These are phyloP conservation scores for Olyra latifolia DNA, from an alignment of 176 grass and related monocot genomes.

Conservation along the genomic window DNA sequence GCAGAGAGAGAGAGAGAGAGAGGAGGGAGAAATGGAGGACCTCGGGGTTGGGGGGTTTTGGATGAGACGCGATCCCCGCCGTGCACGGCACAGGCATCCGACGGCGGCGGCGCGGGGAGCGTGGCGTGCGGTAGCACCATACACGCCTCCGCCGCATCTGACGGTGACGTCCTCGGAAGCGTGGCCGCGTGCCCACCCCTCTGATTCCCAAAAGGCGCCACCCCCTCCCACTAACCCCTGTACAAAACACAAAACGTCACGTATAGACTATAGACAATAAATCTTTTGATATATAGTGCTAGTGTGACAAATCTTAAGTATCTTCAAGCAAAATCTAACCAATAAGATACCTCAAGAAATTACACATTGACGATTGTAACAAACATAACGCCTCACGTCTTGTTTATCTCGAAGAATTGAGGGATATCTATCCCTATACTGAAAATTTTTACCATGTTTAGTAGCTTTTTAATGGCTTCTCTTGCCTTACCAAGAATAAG, in stretches of 20 bases:
- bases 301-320: background rate
- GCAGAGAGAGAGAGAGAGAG: background rate
- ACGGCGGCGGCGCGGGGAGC: slow-evolving; percentile 29
- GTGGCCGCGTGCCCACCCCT: slow-evolving; percentile 40
- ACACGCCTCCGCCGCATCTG: slow-evolving; percentile 42
- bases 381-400: too few relatives aligned
- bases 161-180: slow-evolving; percentile 29
- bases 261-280: background rate
- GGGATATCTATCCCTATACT: too few relatives aligned
- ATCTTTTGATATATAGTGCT: background rate
- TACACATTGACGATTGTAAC: too few relatives aligned
- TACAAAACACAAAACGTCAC: background rate
- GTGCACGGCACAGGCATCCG: slow-evolving; percentile 38
- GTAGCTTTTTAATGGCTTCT: too few relatives aligned
- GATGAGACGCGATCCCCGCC: slow-evolving; percentile 23
- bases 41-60: slow-evolving; percentile 6
- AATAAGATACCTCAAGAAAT: too few relatives aligned
- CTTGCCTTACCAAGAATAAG: too few relatives aligned
- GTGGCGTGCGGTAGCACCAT: slow-evolving; percentile 29
- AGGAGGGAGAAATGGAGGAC: background rate
- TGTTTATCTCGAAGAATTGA: too few relatives aligned
- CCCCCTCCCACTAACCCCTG: background rate
- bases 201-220: background rate
- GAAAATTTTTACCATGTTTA: too few relatives aligned
- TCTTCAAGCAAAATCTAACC: too few relatives aligned